phyloP scores from a whole-genome alignment of 345 rosid genomes.

The Acer negundo region DNA sequence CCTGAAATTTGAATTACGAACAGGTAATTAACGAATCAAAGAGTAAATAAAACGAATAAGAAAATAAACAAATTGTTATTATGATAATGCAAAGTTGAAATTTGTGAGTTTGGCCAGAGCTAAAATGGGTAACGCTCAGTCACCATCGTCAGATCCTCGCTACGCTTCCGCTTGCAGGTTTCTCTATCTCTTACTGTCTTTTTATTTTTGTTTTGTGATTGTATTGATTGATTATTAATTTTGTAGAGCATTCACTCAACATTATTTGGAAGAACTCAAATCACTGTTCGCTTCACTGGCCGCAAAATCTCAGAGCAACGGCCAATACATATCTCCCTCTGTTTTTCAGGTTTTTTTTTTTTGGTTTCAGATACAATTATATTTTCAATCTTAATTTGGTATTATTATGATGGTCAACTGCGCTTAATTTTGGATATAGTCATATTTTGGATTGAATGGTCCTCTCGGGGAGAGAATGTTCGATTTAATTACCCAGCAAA shows the following conservation, averaged over 20 bases:
- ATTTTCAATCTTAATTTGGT: not conserved
- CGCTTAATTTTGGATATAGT: constrained; percentile 31
- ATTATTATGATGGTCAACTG: not conserved
- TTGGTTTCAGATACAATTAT: not conserved
- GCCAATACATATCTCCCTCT: constrained; percentile 42
- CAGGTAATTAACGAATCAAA: not conserved
- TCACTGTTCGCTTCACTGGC: constrained; percentile 64
- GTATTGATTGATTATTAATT: not conserved
- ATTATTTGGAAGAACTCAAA: constrained; percentile 67
- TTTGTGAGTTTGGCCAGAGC: not conserved
- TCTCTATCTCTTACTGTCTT: not conserved
- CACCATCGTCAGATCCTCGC: constrained; percentile 50
- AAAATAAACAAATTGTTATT: too few species aligned
- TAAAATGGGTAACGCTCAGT: constrained; percentile 52
- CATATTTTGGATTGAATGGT: constrained; percentile 58
- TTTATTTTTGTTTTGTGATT: not conserved
- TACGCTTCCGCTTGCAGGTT: constrained; percentile 52
- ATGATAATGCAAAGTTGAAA: not conserved
- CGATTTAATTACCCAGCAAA: constrained; percentile 57
- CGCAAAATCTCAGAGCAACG: constrained; percentile 56
- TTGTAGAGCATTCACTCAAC: constrained; percentile 68
- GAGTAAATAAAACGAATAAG: too few species aligned
- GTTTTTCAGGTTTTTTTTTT: constrained; percentile 59
- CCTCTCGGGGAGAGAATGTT: constrained; percentile 68
- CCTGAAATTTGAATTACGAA: not conserved